Conservation (phyloP, 1,284 basidiomycete species). For the Pseudozyma thailandica region DNA sequence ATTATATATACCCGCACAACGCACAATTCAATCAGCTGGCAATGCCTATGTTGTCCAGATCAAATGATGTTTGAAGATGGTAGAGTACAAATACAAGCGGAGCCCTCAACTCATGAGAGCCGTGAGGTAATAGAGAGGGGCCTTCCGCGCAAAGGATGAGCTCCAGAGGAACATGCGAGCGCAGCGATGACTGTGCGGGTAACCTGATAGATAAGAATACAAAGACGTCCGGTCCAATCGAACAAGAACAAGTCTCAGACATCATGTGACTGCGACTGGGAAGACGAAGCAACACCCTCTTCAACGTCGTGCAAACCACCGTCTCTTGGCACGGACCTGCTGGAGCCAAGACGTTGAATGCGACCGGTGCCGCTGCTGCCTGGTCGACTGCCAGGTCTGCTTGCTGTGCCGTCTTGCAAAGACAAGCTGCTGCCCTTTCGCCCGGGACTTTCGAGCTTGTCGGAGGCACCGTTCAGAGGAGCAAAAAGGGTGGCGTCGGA, state of each 20-base stretch:
- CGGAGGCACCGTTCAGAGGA: conserved; percentile 4
- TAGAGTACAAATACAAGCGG: conserved; percentile 38
- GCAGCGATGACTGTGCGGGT: background rate
- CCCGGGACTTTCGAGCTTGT: conserved; percentile 13
- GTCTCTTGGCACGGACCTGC: conserved; percentile 31
- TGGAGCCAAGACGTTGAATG: conserved; percentile 37
- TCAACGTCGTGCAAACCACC: conserved; percentile 35
- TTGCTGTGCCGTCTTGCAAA: conserved; percentile 7
- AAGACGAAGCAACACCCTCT: conserved; percentile 10
- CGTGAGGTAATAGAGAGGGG: background rate
- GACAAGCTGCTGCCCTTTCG: conserved; percentile 7
- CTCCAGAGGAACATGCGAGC: background rate
- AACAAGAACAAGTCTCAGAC: background rate
- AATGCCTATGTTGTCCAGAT: background rate
- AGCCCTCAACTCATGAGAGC: background rate
- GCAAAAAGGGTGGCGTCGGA: conserved; percentile 47
- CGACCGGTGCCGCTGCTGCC: conserved; percentile 33
- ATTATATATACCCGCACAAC: conserved; percentile 8
- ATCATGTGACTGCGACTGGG: background rate
- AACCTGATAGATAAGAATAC: conserved; percentile 18
- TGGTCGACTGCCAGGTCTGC: conserved; percentile 28
- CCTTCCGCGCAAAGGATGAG: conserved; percentile 6
- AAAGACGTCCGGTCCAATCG: background rate
- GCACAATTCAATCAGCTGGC: background rate
- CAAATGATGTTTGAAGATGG: background rate